Conservation (phyloP, 2,329 filamentous ascomycete species). For the Cordyceps cicadae region DNA sequence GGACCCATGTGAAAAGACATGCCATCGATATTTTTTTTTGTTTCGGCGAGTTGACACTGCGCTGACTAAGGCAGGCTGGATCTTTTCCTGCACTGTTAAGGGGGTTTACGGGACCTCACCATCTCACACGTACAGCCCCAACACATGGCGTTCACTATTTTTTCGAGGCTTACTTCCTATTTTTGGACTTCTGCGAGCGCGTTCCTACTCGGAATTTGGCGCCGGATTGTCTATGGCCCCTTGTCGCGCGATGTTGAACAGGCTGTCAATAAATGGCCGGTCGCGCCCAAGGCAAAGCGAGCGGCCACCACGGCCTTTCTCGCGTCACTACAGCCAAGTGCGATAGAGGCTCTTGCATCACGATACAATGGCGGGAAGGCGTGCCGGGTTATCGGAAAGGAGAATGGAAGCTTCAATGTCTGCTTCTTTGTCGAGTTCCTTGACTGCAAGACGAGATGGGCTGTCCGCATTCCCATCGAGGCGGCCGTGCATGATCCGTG, state of each 20-base stretch:
- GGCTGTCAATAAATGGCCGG: neutral
- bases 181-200: neutral
- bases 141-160: too few species aligned
- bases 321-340: neutral
- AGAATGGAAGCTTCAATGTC: neutral
- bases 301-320: neutral
- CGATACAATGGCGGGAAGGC: neutral
- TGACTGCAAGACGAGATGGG: conserved; percentile 11
- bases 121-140: too few species aligned
- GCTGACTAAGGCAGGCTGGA: too few species aligned
- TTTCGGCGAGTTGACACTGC: too few species aligned
- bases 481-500: conserved; percentile 15
- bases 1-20: too few species aligned
- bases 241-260: neutral
- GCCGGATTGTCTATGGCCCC: neutral
- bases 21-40: too few species aligned
- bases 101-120: too few species aligned
- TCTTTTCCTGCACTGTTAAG: too few species aligned
- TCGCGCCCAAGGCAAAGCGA: neutral
- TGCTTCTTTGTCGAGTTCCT: conserved; percentile 1
- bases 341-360: neutral
- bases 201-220: neutral
- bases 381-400: neutral
- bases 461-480: conserved; percentile 17
- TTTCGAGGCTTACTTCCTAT: too few species aligned